These are phyloP conservation scores for Wallacemonas sp. DNA, from an alignment of 208 protist species.

Conservation along the genomic window DNA sequence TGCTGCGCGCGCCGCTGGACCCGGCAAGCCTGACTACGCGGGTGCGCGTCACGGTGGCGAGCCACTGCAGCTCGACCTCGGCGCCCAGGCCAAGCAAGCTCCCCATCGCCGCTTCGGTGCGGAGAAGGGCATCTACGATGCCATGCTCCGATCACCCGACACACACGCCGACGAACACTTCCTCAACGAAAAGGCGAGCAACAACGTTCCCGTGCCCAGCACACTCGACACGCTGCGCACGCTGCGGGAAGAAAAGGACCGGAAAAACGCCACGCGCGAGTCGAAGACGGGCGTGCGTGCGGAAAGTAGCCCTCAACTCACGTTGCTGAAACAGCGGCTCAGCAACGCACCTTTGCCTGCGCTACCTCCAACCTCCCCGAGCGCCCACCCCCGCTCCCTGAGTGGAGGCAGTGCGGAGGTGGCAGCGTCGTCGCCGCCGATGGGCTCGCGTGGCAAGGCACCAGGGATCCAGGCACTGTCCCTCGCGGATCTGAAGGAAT, in stretches of 20 bases:
- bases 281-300: background rate
- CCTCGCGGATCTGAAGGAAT: conserved; percentile 17
- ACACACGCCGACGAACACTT: conserved; percentile 23
- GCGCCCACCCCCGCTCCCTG: background rate
- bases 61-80: background rate
- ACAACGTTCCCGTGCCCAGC: conserved; percentile 36
- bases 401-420: background rate
- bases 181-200: conserved; percentile 11
- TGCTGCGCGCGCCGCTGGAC: background rate
- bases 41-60: background rate
- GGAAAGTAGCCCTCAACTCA: conserved; percentile 29
- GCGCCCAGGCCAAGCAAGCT: background rate
- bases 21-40: background rate
- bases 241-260: conserved; percentile 25
- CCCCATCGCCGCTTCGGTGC: conserved; percentile 10
- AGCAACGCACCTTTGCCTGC: conserved; percentile 1
- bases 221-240: conserved; percentile 71
- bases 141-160: conserved; percentile 27
- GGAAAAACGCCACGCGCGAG: background rate
- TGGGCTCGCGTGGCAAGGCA: background rate
- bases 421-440: background rate
- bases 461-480: conserved; percentile 28
- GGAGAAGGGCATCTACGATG: conserved; percentile 24
- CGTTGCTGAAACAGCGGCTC: conserved; percentile 47
- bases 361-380: background rate